Evolutionary conservation across 2,329 filamentous ascomycete species (phyloP), one percentile per base, ranked within the genome.

Genomic region (Coccinonectria pachysandricola): DNA sequence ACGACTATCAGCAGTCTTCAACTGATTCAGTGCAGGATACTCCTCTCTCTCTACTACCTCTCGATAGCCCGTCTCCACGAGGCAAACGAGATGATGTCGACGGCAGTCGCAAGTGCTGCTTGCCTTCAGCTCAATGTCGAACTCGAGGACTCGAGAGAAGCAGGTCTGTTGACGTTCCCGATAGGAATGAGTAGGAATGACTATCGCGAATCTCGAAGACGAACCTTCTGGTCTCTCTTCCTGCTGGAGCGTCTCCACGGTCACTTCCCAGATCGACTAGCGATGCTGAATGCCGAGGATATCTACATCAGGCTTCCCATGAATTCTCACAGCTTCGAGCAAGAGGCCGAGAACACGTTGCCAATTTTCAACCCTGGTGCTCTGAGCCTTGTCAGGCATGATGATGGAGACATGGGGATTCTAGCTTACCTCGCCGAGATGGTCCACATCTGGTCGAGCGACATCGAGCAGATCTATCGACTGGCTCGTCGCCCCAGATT

Each of bases 211-310:
- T 77, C 75, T 40, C 66, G 73, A 33, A 65, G 79, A 36, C 64
- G 80, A 30, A 83, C 77, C 0, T 78, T 83, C 43, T 86, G 79
- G 79, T 71, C 74, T 15, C 67, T 73, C 26, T 81, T 77, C 39
- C 56, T 83, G 40, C 65, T 81, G 49, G 80, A 85, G 53, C 68
- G 76, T 24, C 69, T 78, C 34, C 74, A 71, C 24, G 68, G 68
- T 9, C 65, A 74, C 33, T 74, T 65, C 27, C 64, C 65, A 2
- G 58, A 63, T 3, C 62, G 65, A 2, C 52, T 62, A 6, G 69
- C 62, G 24, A 65, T 70, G 34, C 64, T 83, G 32, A 68, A 72
- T 24, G 58, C 69, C 4, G 68, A 79, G 35, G 73, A 83, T 33
- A 68, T 80, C 21, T 77, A 79, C 42, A 58, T 81, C 8, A 69